Evolutionary conservation across 441 rosid genomes (phyloP), one percentile per base, ranked within the genome.

Genomic region (Biscutella laevigata): DNA sequence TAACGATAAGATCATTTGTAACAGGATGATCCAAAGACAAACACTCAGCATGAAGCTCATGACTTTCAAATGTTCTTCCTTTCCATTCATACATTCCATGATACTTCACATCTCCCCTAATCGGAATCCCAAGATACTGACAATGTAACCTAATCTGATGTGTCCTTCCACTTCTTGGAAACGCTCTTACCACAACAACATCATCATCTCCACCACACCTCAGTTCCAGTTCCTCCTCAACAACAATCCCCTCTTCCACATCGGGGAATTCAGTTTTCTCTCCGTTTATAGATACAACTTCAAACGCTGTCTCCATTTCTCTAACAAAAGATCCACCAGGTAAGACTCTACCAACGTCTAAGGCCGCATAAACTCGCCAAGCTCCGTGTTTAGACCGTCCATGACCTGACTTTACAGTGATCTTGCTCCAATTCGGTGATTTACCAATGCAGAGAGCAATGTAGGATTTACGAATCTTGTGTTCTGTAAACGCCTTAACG

Each of bases 61-160:
- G 98, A 25, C 72, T 79, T 4, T 82, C 84, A 4, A 59, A 74
- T 40, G 22, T 62, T 58, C 33, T 73, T 53, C 83, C 91, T 47
- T 72, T 68, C 91, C 94, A 77, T 61, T 82, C 86, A 59, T 69
- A 71, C 24, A 70, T 70, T n/a, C 98, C 98, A 58, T 80, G 82
- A 40, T 91, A 85, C 70, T 85, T 91, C 21, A 85, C 91, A 72
- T 88, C 98, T 41, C 94, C 98, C 70, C 74, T 71, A 3, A 83
- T 75, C n/a, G 95, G 65, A 53, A 88, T 77, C 49, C 94, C 95
- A 41, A 91, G 81, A 73, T 76, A 82, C 67, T 82, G 98, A 56
- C 92, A 85, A 65, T 91, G 98, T 75, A 91, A 64, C 27, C 94
- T 90, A 45, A 88, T 83, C 75, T 88, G 98, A 77, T 91, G 98